Percentiles rank a stretch among this genome's conserved stretches.
phyloP scores from a whole-genome alignment of 2,329 filamentous ascomycete genomes.

The Cercospora beticola region DNA sequence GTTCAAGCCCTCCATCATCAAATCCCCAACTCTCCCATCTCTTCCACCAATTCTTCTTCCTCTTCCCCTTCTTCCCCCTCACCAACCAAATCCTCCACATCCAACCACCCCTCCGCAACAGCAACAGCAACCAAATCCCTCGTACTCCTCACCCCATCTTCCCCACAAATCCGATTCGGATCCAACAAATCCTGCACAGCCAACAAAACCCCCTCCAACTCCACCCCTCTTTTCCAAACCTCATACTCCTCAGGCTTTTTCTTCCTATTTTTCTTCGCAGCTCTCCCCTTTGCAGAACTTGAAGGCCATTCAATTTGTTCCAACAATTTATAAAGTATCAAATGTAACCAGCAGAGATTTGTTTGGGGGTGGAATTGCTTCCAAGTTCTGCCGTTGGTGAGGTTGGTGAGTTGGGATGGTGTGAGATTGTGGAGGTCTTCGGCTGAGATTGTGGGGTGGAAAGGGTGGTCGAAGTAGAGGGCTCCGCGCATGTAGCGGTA shows the following conservation, averaged over 20 bases:
- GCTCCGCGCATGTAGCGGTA: constrained; percentile 54
- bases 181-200: constrained; percentile 42
- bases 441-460: constrained; percentile 15
- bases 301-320: constrained; percentile 40
- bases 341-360: constrained; percentile 64
- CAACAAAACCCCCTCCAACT: constrained; percentile 41
- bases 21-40: constrained; percentile 22
- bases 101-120: constrained; percentile 38
- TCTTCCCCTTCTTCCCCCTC: constrained; percentile 21
- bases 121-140: constrained; percentile 37
- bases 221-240: constrained; percentile 39
- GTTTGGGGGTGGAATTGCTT: constrained; percentile 57
- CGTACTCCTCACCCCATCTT: constrained; percentile 27
- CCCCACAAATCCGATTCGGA: constrained; percentile 32
- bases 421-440: not conserved
- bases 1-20: not conserved
- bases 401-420: not conserved
- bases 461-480: constrained; percentile 43
- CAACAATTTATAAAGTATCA: constrained; percentile 58
- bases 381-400: constrained; percentile 43
- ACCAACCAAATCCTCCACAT: constrained; percentile 38
- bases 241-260: constrained; percentile 19
- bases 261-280: constrained; percentile 23
- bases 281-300: constrained; percentile 14
- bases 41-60: constrained; percentile 10